Base-by-base conservation (phyloP, 768 basidiomycete species). In the Auricularia sp. region DNA sequence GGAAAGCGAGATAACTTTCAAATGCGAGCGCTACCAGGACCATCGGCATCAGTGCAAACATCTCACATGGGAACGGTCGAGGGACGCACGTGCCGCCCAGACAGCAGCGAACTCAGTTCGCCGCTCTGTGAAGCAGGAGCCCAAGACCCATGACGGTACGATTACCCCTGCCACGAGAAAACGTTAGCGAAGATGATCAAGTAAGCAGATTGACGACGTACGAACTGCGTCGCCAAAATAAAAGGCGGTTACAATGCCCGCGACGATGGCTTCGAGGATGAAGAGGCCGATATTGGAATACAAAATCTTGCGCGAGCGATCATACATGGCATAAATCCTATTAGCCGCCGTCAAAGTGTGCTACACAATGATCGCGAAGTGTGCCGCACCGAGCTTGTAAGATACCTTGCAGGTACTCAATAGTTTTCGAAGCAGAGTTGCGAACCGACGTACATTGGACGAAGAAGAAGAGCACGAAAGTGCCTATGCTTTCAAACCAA, bases 401-500 rank as follows among this genome's bases (percentile, higher is more conserved):
- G 18, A 59, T 59, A 23, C 14, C 34, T 51, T 16, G 18, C 14
- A 5, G 6, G 11, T 8, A 8, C 11, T 51, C 18, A 51, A 18
- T 18, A 11, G 1, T 14, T 16, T 51, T 18, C 6, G 21, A 6
- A 51, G 18, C 11, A 10, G 8, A 21, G 18, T 6, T 18, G 16
- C 5, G 47, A 51, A 18, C 47, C 10, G 47, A 51, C 21, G 47
- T 51, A 51, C 47, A 16, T 35, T 59, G 56, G 6, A 59, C 56
- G 23, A 59, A 59, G 10, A 23, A 14, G 29, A 59, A 29, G 23
- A 59, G 29, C 23, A 59, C 12, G 23, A 59, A 33, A 14, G 56
- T 59, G 56, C 56, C 56, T 6, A 59, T 59, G 23, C 56, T 59
- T 59, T 59, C 56, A 33, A 35, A 29, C 56, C 56, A 59, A 59